Evolutionary conservation across 2,329 filamentous ascomycete species (phyloP).

Genomic region (Dothideomycetes sp.): DNA sequence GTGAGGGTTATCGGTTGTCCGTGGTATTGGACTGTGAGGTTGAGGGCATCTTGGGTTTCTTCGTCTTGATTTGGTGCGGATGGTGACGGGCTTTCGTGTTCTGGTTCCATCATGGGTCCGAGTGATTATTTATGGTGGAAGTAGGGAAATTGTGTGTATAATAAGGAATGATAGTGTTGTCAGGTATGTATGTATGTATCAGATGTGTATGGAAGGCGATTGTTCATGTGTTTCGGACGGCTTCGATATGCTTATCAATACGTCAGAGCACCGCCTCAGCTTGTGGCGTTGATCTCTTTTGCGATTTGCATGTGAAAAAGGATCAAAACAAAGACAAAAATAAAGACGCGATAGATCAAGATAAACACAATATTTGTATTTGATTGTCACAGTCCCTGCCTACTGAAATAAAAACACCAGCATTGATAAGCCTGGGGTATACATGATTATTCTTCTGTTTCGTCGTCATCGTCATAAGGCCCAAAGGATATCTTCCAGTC

Average conservation of each 20-base stretch:
- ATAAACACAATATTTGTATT: too few relatives aligned
- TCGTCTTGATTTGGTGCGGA: neutral
- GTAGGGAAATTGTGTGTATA: neutral
- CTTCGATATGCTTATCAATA: too few relatives aligned
- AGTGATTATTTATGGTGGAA: too few relatives aligned
- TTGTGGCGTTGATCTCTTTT: too few relatives aligned
- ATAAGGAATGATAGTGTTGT: neutral
- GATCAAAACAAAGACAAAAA: too few relatives aligned
- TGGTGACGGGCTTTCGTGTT: neutral
- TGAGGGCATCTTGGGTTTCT: slow-evolving; percentile 20
- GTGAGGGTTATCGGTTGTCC: slow-evolving; percentile 41
- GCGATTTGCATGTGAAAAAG: too few relatives aligned
- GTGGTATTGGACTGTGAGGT: slow-evolving; percentile 47
- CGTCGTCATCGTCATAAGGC: slow-evolving; percentile 4
- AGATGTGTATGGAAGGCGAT: neutral
- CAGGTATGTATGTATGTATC: neutral
- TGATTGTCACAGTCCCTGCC: too few relatives aligned
- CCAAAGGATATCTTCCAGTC: slow-evolving; percentile 9
- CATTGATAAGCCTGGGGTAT: too few relatives aligned
- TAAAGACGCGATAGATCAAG: too few relatives aligned
- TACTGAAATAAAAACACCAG: too few relatives aligned
- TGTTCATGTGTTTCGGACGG: slow-evolving; percentile 5
- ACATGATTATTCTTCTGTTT: too few relatives aligned
- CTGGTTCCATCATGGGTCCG: slow-evolving; percentile 1
- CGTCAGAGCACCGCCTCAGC: too few relatives aligned